Evolutionary conservation across 768 basidiomycete species (phyloP), one percentile per base, ranked within the genome.

Genomic region (Rhizopogon rudus): DNA sequence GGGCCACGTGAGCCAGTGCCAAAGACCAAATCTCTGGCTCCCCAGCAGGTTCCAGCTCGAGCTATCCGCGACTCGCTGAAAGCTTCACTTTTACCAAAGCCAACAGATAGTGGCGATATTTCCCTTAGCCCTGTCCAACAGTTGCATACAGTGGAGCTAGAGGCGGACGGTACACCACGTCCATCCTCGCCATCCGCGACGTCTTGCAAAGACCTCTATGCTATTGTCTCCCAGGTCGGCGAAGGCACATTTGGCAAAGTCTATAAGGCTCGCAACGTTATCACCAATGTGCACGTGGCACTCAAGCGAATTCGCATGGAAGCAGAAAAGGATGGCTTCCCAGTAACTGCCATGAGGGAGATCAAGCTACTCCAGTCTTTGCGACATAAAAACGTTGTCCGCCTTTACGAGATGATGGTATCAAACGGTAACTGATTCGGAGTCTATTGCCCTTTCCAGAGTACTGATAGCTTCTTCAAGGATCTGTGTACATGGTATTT

Each of bases 241-340:
- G 96, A 98, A 70, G 97, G 97, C 3, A 99, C 97, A 2, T 99
- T 98, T 66, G 96, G 96, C 22, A 96, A 98, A 69, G 96, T 99
- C 1, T 90, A 97, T 75, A 99, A 99, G 71, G 96, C 96, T 3
- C 81, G 84, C 57, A 94, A 96, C 61, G 84, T 81, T 9, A 76
- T 86, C 46, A 87, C 83, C n/a, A 87, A 84, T 39, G 68, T 78
- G 12, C 75, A 87, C 58, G 94, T 98, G 40, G 97, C 97, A 16
- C 73, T 99, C 60, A 99, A 99, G 76, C 83, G 94, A 52, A 98
- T 99, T 65, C 82, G 95, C 42, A 97, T 99, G 95, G 97, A 99
- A 69, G 81, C 89, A 5, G 97, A 99, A 73, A 85, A 83, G 64
- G 97, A 99, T 67, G 97, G 97, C 0, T 99, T 99, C 70, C 97